Conservation (phyloP, 2,329 filamentous ascomycete species). For the Cadophora sp. region DNA sequence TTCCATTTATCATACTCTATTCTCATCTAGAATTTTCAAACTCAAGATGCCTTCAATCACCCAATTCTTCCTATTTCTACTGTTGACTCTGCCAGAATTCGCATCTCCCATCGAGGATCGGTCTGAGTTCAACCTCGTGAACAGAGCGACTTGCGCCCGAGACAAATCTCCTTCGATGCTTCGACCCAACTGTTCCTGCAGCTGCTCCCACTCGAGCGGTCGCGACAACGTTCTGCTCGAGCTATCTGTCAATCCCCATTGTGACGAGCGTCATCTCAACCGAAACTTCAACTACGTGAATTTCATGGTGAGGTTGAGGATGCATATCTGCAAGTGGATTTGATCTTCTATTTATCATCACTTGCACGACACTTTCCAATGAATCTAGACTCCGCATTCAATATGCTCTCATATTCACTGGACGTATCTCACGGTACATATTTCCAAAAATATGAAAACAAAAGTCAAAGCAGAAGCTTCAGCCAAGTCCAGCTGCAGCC, state of each 20-base stretch:
- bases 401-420: no score
- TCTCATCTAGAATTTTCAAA: background rate
- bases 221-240: background rate
- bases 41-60: background rate
- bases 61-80: background rate
- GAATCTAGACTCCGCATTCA: background rate
- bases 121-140: background rate
- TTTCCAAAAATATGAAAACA: no score
- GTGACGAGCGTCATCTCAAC: background rate
- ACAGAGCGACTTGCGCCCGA: background rate
- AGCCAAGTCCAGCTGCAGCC: background rate
- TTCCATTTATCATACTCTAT: background rate
- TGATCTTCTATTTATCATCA: background rate
- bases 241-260: background rate
- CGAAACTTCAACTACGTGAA: background rate
- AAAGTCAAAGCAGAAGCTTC: no score
- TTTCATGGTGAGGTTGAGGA: background rate
- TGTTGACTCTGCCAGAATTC: background rate
- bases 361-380: background rate
- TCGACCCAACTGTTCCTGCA: background rate
- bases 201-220: background rate
- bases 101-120: background rate
- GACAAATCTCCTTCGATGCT: background rate
- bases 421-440: no score
- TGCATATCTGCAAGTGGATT: background rate